Base-by-base conservation (phyloP, 257 asterid genomes). In the Echium plantagineum region DNA sequence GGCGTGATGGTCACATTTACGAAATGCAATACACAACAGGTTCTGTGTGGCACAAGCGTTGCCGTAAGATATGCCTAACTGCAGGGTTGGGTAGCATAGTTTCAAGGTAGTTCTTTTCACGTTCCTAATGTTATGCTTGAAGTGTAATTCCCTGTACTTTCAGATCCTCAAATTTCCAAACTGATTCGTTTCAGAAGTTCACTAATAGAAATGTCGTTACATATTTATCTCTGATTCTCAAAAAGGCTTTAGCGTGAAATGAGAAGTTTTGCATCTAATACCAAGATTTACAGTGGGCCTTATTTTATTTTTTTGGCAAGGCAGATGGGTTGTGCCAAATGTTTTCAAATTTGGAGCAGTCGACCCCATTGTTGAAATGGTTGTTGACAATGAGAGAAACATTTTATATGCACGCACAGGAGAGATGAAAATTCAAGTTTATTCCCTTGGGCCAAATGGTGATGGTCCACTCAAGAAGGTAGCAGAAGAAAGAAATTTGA, bases 241-340 rank as follows among this genome's bases (percentile, higher is more conserved):
- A 59, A 71, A 64, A 28, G 5, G 32, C 52, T 52, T 68, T 65
- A 20, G 66, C 31, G 24, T 64, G 58, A 60, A 59, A 19, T 59
- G n/a, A 21, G 35, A 6, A 68, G 63, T 64, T 38, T 48, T 62
- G 6, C 46, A 55, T 32, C 62, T 61, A 58, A 47, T 69, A 59
- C 49, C 58, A 26, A 52, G 59, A 21, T 61, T 63, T 46, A 61
- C 28, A 60, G 59, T 28, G 66, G 21, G 68, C 64, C 71, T 64
- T 63, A 13, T 60, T 59, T 48, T 63, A 69, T 35, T 49, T 42
- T 42, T 24, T 10, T 42, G 49, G 20, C 12, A 9, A 53, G 15
- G 62, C 75, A 93, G 99, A 79, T 93, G 99, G 99, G 94, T 89
- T 75, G 85, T 93, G 66, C 99, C 99, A 62, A 93, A 85, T 72